Evolutionary conservation across 2,329 filamentous ascomycete species (phyloP).

Genomic region (Talaromyces sp.): DNA sequence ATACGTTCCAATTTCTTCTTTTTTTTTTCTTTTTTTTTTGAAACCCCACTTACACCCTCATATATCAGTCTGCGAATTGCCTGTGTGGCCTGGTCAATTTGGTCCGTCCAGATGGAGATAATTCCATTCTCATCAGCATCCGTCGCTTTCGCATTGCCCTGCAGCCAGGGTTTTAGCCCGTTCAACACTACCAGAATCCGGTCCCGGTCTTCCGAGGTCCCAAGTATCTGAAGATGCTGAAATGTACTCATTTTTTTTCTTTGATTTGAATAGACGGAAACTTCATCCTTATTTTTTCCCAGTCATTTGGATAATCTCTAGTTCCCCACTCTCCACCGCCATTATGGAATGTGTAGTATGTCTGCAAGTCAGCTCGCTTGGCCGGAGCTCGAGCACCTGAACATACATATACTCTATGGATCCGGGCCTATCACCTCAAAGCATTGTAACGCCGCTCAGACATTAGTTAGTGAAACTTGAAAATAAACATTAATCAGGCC

Average conservation of each 20-base stretch:
- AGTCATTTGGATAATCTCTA: not conserved
- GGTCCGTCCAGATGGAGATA: slow-evolving; percentile 1
- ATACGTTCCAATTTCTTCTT: not conserved
- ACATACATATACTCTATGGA: not conserved
- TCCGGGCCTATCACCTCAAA: not conserved
- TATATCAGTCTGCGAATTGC: not conserved
- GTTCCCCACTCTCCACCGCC: not conserved
- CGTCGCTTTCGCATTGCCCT: not conserved
- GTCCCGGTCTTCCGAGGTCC: not conserved
- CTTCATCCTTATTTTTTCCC: not conserved
- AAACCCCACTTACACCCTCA: not conserved
- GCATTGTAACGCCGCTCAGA: not conserved
- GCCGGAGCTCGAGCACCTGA: not conserved
- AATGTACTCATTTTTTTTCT: not conserved
- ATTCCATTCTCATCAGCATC: slow-evolving; percentile 4
- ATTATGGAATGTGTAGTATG: not conserved
- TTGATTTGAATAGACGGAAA: not conserved
- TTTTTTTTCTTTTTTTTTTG: not conserved
- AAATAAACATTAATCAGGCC: not conserved
- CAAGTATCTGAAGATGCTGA: slow-evolving; percentile 1
- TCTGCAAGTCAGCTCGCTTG: not conserved
- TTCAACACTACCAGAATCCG: not conserved
- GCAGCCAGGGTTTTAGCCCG: not conserved
- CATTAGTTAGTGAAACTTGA: not conserved
- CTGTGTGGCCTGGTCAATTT: slow-evolving; percentile 1